Evolutionary conservation across 2,329 filamentous ascomycete genomes (phyloP).

Genomic region (Ceratocystis alfenasii): DNA sequence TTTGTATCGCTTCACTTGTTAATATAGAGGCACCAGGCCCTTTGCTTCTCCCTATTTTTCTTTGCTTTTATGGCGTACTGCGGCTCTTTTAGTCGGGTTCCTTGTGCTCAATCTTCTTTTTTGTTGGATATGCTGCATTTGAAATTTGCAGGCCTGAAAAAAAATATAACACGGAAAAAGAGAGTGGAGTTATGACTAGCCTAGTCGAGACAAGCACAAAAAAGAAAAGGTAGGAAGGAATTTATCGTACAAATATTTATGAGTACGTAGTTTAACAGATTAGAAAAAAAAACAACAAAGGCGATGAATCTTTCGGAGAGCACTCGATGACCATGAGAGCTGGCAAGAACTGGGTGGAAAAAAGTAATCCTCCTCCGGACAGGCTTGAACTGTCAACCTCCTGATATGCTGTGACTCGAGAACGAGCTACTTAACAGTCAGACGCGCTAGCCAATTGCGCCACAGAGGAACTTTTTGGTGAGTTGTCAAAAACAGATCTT

Average conservation of each 20-base stretch:
- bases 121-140: no score
- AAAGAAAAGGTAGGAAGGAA: no score
- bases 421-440: conserved; percentile 38
- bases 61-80: not conserved
- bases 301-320: not conserved
- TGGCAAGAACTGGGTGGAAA: not conserved
- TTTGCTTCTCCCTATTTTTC: not conserved
- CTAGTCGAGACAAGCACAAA: no score
- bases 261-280: no score
- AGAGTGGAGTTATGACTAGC: no score
- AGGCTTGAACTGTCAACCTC: conserved; percentile 20
- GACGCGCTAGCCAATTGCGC: conserved; percentile 47
- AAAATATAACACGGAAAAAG: no score
- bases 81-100: not conserved
- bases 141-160: no score
- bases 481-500: no score
- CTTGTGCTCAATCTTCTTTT: no score
- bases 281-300: not conserved
- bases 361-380: conserved; percentile 16
- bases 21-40: conserved; percentile 9
- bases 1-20: conserved; percentile 12
- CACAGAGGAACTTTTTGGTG: conserved; percentile 28
- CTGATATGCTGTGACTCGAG: conserved; percentile 1
- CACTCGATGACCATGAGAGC: not conserved
- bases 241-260: no score